Evolutionary conservation across 1,284 basidiomycete species (phyloP).

Genomic region (Puccinia brachypodii): DNA sequence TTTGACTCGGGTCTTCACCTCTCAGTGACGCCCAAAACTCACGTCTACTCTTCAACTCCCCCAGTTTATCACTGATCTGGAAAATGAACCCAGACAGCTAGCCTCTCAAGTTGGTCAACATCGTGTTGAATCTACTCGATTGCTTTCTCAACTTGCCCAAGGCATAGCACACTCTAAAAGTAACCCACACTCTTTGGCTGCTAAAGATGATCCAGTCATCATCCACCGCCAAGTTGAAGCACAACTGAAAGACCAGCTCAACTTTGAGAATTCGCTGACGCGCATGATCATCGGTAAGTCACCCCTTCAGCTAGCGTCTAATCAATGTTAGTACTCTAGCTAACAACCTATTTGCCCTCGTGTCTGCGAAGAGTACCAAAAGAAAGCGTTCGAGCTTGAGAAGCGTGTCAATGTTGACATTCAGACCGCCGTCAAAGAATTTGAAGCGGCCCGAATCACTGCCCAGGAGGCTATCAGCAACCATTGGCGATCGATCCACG

Average conservation of each 20-base stretch:
- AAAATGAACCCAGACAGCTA: neutral
- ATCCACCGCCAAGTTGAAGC: constrained; percentile 51
- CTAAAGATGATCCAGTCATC: constrained; percentile 53
- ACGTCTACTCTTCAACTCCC: neutral
- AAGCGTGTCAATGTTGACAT: constrained; percentile 50
- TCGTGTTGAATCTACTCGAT: constrained; percentile 25
- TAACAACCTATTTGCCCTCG: constrained; percentile 51
- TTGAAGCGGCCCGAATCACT: constrained; percentile 47
- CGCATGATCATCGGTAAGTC: constrained; percentile 7
- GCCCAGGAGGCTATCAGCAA: neutral
- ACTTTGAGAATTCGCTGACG: constrained; percentile 50
- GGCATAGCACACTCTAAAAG: constrained; percentile 41
- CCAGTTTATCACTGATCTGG: constrained; percentile 35
- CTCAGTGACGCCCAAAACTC: neutral
- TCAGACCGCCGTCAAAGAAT: constrained; percentile 52
- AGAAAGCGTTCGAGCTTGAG: constrained; percentile 48
- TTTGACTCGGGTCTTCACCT: neutral
- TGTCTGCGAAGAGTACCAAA: constrained; percentile 51
- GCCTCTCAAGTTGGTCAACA: constrained; percentile 28
- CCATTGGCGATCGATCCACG: constrained; percentile 49
- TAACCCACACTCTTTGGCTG: constrained; percentile 49
- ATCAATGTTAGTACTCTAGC: neutral
- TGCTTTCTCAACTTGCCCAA: constrained; percentile 30
- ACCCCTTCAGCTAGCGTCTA: neutral
- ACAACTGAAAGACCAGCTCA: constrained; percentile 53